Evolutionary conservation across 441 rosid genomes (phyloP), one percentile per base, ranked within the genome.

Genomic region (Pelargonium fulgidum): DNA sequence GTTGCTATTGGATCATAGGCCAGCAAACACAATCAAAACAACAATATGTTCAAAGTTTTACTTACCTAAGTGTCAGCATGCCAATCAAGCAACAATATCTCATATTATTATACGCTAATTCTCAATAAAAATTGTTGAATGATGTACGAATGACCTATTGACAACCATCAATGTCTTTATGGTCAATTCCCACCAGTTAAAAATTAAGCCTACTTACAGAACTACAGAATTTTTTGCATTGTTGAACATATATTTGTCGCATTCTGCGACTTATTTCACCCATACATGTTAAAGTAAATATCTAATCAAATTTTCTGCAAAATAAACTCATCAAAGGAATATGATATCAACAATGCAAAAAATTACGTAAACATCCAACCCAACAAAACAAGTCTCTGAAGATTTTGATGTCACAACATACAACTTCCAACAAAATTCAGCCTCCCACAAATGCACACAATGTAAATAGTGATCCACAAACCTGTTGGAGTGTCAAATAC

Each of bases 401-500:
- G 58, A 50, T 7, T 8, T 58, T 58, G 62, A 58, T 54, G 62
- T 2, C 14, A 26, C 2, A 66, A 16, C 7, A 22, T 20, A 76
- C 62, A 29, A 45, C 26, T 8, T 41, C 68, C 16, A 70, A 54
- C 13, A 19, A 72, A 44, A 58, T 20, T 42, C 63, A 72, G 58
- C 52, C 29, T 17, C 48, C 8, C 16, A 45, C 64, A 66, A 56
- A 26, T 14, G 45, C 22, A 45, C n/a, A 20, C 26, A 29, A 65
- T 24, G 58, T 59, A 70, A 41, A 13, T 10, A 64, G 64, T 11
- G 13, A 68, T 79, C 24, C 26, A 56, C 62, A 56, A 16, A 90
- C 98, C 99, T 70, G 99, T 94, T 1, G 99, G 98, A 68, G 99
- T 94, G 80, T 92, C 99, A 82, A 94, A 94, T 47, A 97, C 99